Conservation (phyloP, 2,329 filamentous ascomycete species). For the Talaromyces atroroseus region DNA sequence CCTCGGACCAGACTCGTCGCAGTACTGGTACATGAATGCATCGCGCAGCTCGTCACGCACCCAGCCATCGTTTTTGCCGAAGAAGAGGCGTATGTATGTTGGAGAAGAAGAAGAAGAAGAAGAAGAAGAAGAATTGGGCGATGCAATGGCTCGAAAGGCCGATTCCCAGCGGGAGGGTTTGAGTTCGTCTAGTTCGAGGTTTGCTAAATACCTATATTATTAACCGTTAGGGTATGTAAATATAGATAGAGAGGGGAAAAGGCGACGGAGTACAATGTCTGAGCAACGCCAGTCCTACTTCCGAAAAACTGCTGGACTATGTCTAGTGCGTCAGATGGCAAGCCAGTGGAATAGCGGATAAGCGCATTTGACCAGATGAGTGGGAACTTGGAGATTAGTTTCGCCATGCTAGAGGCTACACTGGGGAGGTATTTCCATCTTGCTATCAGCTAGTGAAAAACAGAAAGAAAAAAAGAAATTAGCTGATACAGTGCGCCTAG, state of each 20-base stretch:
- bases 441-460: conserved; percentile 1
- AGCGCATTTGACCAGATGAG: conserved; percentile 3
- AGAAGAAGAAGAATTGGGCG: neutral
- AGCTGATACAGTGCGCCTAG: neutral
- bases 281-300: conserved; percentile 9
- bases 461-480: neutral
- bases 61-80: conserved; percentile 12
- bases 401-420: conserved; percentile 2
- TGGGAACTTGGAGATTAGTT: conserved; percentile 1
- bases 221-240: neutral
- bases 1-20: neutral
- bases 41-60: conserved; percentile 8
- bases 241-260: neutral
- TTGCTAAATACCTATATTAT: neutral
- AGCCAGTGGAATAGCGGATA: conserved; percentile 4
- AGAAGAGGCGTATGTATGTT: conserved; percentile 8
- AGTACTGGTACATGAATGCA: conserved; percentile 11
- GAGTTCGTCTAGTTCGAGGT: conserved; percentile 9
- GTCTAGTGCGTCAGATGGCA: conserved; percentile 8
- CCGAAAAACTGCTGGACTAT: conserved; percentile 5
- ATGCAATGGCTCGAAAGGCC: conserved; percentile 1
- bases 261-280: conserved; percentile 6
- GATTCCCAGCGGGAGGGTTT: conserved; percentile 8
- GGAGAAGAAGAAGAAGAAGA: neutral
- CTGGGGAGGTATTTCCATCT: conserved; percentile 10